Conservation (phyloP, 768 basidiomycete genomes). For the Auriscalpium vulgare region DNA sequence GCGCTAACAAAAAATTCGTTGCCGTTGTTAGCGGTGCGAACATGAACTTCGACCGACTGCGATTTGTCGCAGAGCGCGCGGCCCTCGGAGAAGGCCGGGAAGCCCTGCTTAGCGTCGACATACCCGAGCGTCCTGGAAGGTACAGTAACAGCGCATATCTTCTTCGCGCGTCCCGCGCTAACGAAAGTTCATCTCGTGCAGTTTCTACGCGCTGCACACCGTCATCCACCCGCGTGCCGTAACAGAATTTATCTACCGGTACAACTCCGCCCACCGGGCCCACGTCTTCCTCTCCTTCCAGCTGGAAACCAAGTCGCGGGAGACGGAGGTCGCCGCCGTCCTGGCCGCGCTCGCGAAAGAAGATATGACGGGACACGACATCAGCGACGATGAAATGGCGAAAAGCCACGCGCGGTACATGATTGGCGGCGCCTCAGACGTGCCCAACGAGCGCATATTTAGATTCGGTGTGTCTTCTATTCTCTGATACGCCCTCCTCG, state of each 20-base stretch:
- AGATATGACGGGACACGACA: constrained; percentile 81
- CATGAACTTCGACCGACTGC: constrained; percentile 95
- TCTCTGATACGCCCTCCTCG: neutral
- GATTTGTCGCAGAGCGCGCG: constrained; percentile 98
- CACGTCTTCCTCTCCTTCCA: constrained; percentile 91
- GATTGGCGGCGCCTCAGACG: constrained; percentile 76
- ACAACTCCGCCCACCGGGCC: constrained; percentile 63
- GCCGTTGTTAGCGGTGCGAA: constrained; percentile 93
- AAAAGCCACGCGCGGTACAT: constrained; percentile 94
- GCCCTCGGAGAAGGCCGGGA: constrained; percentile 95
- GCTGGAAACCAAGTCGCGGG: constrained; percentile 50
- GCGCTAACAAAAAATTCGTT: constrained; percentile 82
- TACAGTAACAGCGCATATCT: constrained; percentile 15
- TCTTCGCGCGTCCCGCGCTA: neutral
- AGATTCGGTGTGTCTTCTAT: constrained; percentile 67
- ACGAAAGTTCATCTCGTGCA: constrained; percentile 23
- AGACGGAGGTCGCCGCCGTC: constrained; percentile 56
- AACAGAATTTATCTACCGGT: constrained; percentile 95
- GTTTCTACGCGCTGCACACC: constrained; percentile 82
- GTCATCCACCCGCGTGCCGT: constrained; percentile 86
- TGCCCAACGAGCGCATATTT: constrained; percentile 82
- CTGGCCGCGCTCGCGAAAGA: constrained; percentile 50
- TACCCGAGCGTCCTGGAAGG: constrained; percentile 92
- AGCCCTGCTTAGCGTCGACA: constrained; percentile 87
- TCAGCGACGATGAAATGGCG: constrained; percentile 92